Evolutionary conservation across 495 filamentous ascomycete species (phyloP).

Genomic region (Pseudomonodictys pantanalensis): DNA sequence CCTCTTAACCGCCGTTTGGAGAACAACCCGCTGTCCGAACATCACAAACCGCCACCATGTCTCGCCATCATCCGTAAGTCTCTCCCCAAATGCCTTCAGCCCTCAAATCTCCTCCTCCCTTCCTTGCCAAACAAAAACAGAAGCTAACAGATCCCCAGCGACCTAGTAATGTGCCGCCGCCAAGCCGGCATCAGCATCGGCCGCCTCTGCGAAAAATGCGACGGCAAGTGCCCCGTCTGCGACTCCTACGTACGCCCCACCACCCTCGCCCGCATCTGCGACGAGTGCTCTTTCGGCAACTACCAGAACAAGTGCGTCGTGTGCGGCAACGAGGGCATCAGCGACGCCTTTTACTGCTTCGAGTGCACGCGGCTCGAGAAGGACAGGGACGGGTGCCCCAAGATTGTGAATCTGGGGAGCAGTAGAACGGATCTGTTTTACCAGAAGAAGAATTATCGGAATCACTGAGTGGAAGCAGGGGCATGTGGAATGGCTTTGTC

Average conservation of each 20-base stretch:
- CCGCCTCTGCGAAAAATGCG: conserved; percentile 98
- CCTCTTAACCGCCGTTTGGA: too few relatives aligned
- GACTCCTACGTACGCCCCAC: conserved; percentile 98
- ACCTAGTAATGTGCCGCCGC: conserved; percentile 99
- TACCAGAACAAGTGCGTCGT: conserved; percentile 99
- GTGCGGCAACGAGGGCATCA: conserved; percentile 97
- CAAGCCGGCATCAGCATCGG: conserved; percentile 97
- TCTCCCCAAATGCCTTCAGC: neutral
- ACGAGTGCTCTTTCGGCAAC: conserved; percentile 98
- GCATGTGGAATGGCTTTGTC: neutral
- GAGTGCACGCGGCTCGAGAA: conserved; percentile 97
- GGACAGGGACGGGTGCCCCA: conserved; percentile 95
- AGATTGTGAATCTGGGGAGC: conserved; percentile 98
- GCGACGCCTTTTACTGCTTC: conserved; percentile 99
- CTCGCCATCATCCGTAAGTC: conserved; percentile 75
- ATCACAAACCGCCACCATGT: conserved; percentile 50
- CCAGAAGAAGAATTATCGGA: conserved; percentile 73
- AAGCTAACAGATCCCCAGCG: conserved; percentile 52
- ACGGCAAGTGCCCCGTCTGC: conserved; percentile 98
- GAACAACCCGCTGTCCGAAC: too few relatives aligned
- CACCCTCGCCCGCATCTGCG: conserved; percentile 95
- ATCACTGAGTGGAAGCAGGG: conserved; percentile 50
- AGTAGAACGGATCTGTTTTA: conserved; percentile 93
- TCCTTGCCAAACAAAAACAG: too few relatives aligned
- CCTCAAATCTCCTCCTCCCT: neutral